Evolutionary conservation across 768 basidiomycete genomes (phyloP), one percentile per base, ranked within the genome.

Genomic region (Hericium erinaceus): DNA sequence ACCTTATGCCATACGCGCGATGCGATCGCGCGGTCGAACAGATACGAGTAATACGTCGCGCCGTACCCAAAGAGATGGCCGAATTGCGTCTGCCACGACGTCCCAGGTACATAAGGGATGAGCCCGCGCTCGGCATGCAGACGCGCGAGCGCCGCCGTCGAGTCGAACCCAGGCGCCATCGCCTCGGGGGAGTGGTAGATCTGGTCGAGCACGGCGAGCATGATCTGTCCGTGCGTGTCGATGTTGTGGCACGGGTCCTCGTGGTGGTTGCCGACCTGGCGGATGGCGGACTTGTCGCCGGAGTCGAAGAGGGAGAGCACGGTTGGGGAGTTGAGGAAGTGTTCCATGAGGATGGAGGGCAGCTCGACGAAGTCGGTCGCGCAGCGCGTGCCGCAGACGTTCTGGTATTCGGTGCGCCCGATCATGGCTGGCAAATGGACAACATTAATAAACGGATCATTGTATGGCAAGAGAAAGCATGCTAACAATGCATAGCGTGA

Each of bases 361-460:
- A 99, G 76, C 67, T 99, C 97, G 58, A 98, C 95, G 66, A 99
- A 97, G 68, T 99, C 97, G 0, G 97, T 99, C 0, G 97, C 92
- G 68, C 94, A 97, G 18, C 97, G 90, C 1, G 97, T 99, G 15
- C 97, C 97, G 0, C 95, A 86, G 5, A 98, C 94, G 66, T 98
- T 98, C 69, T 98, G 95, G 66, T 95, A 97, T 65, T 95, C 94
- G 8, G 95, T 98, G 49, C 91, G 80, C 48, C 95, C 95, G 60
- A 98, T 87, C 97, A 99, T 99, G 1, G 97, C 95, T 98, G 64
- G 12, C 48, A n/a, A 48, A 8, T 16, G 48, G 38, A 55, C 48
- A 51, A 38, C 13, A 53, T 13, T 28, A 49, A 58, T 51, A 56
- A 52, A 58, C 5, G 57, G 38, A 48, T n/a, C 39, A 54, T 33